phyloP scores from a whole-genome alignment of 257 asterid genomes.

The Solanum chilense region DNA sequence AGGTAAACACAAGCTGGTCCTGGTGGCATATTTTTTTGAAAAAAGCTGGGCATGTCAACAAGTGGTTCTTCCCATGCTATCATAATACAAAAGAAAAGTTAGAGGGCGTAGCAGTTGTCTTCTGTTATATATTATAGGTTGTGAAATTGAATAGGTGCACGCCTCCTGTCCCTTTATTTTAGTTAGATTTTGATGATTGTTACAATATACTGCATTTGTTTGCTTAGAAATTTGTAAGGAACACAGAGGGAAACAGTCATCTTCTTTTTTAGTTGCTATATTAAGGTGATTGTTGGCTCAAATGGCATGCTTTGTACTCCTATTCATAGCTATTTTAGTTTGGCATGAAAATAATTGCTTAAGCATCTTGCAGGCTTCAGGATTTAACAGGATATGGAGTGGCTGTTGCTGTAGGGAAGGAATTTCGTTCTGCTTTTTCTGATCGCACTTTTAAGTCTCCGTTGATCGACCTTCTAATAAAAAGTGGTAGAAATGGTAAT shows the following conservation, averaged over 20 bases:
- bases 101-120: neutral
- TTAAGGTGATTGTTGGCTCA: neutral
- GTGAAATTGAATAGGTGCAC: neutral
- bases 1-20: neutral
- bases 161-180: neutral
- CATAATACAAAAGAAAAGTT: neutral
- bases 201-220: neutral
- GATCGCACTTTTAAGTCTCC: conserved; percentile 71
- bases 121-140: neutral
- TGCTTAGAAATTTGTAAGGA: neutral
- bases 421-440: conserved; percentile 49
- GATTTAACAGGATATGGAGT: conserved; percentile 98
- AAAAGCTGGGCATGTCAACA: neutral
- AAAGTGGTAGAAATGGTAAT: conserved; percentile 81
- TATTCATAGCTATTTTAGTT: neutral
- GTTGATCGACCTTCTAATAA: conserved; percentile 60
- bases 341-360: neutral
- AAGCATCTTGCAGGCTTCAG: conserved; percentile 55
- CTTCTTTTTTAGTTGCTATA: neutral
- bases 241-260: neutral
- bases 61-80: neutral
- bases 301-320: neutral
- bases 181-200: neutral
- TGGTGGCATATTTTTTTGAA: neutral
- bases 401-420: conserved; percentile 58